Base-by-base conservation (phyloP, 2,329 filamentous ascomycete species). In the Akanthomyces dipterigenus region DNA sequence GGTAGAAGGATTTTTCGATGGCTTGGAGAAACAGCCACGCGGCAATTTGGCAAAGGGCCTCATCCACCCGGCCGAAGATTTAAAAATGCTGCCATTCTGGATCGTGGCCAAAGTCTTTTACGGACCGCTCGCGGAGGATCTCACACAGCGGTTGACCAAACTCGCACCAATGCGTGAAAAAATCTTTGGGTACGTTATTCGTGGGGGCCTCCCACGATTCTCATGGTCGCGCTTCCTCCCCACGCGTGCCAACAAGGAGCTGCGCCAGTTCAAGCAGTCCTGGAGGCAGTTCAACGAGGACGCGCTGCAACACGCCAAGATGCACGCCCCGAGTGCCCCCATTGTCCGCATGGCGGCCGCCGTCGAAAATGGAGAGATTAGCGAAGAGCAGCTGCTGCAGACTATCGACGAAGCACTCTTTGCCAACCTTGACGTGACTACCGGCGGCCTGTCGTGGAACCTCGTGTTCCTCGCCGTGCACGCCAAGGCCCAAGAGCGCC, bases 401-500 rank as follows among this genome's bases (percentile, higher is more conserved):
- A 80, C 78, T 0, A 65, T 80, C 6, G 77, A 80, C 62, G 78
- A 80, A 65, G 71, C 72, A 48, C 70, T 80, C 0, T 81, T 74
- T 62, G 78, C 76, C 2, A 80, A 80, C 62, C 69, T 80, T 1
- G 78, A 81, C 62, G 77, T 80, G 9, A 78, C 77, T 0, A 72
- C 72, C 2, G 74, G 75, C 5, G 76, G 66, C 1, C 53, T 80
- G 0, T 73, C 75, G 0, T 81, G 78, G 77, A 72, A 70, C n/a
- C 31, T 34, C 31, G 31, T 34, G 31, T 11, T 34, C 6, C 31
- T 34, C 31, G 31, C 31, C 2, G 31, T 9, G 31, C 31, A 34
- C 7, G 7, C 31, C 31, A 34, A 34, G 31, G 31, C 31, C 31
- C 31, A 34, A 34, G 31, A 34, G 31, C 31, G 31, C 2, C 31